phyloP scores from a whole-genome alignment of 129 eudicot species.

The Centrapalus pauciflorus region DNA sequence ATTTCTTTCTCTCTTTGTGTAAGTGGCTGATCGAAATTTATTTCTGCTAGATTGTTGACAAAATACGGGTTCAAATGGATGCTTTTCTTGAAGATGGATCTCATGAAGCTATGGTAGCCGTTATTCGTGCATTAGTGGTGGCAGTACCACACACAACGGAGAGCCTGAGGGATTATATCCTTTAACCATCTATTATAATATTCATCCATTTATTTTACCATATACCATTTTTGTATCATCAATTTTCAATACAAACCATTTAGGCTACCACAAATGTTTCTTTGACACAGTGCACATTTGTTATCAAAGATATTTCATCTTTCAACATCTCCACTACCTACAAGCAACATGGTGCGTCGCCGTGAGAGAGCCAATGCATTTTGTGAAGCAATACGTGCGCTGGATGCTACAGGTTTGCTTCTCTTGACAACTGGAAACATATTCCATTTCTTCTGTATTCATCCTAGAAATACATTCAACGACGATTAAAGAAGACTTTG shows the following conservation, averaged over 20 bases:
- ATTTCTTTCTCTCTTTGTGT: background rate
- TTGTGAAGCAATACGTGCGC: conserved; percentile 92
- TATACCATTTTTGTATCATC: background rate
- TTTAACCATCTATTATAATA: background rate
- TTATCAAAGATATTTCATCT: conserved; percentile 81
- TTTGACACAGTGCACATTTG: conserved; percentile 71
- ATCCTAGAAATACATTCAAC: background rate
- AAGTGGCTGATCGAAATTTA: conserved; percentile 13
- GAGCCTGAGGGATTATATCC: conserved; percentile 96
- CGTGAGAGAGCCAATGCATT: conserved; percentile 91
- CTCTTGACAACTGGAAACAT: background rate
- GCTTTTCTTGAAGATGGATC: conserved; percentile 99
- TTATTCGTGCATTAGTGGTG: conserved; percentile 79
- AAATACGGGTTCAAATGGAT: conserved; percentile 96
- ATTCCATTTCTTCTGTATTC: background rate
- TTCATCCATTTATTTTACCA: background rate
- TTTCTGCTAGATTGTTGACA: conserved; percentile 72
- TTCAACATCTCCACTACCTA: conserved; percentile 48
- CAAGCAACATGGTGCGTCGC: conserved; percentile 67
- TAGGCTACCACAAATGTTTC: conserved; percentile 17
- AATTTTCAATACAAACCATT: background rate
- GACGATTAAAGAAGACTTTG: background rate
- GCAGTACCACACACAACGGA: conserved; percentile 92
- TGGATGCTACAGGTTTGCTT: conserved; percentile 89
- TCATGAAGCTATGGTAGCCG: conserved; percentile 85